phyloP scores from a whole-genome alignment of 805 yeast genomes.

The Yarrowia keelungensis region DNA sequence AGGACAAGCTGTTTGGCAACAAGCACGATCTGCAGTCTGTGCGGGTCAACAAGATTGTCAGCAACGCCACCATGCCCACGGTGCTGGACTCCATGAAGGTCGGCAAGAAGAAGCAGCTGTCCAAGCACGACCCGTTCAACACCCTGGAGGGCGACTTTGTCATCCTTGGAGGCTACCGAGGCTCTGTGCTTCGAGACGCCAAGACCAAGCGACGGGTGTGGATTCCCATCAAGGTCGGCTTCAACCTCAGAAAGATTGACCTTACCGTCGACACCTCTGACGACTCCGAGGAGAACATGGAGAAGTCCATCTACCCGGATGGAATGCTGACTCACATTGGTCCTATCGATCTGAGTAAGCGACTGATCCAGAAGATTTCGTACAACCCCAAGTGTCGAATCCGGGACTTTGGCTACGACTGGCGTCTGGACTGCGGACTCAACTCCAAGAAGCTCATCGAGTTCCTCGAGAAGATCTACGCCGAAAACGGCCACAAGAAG shows the following conservation, averaged over 20 bases:
- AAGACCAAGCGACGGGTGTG: slow-evolving; percentile 72
- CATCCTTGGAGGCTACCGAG: slow-evolving; percentile 87
- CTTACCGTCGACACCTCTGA: slow-evolving; percentile 73
- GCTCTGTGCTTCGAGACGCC: slow-evolving; percentile 73
- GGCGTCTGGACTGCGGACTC: slow-evolving; percentile 78
- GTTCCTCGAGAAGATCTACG: slow-evolving; percentile 55
- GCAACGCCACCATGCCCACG: slow-evolving; percentile 68
- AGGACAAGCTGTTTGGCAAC: slow-evolving; percentile 54
- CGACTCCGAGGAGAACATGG: slow-evolving; percentile 66
- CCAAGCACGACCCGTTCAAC: slow-evolving; percentile 45
- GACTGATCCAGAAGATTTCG: slow-evolving; percentile 61
- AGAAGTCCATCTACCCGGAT: slow-evolving; percentile 67
- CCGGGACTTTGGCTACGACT: slow-evolving; percentile 87
- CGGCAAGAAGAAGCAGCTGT: slow-evolving; percentile 47
- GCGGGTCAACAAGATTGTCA: slow-evolving; percentile 58
- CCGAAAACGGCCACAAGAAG: slow-evolving; percentile 53
- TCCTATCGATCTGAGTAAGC: slow-evolving; percentile 79
- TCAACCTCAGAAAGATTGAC: slow-evolving; percentile 73
- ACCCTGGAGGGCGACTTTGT: slow-evolving; percentile 79
- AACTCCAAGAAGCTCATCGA: slow-evolving; percentile 59
- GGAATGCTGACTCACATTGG: slow-evolving; percentile 84
- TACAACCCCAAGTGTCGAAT: slow-evolving; percentile 61
- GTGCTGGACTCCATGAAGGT: slow-evolving; percentile 58
- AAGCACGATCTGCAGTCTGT: slow-evolving; percentile 69
- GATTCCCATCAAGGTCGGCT: slow-evolving; percentile 87